These are phyloP conservation scores for Cymbidium sinense DNA, from an alignment of 106 monocot genomes.

Conservation along the genomic window DNA sequence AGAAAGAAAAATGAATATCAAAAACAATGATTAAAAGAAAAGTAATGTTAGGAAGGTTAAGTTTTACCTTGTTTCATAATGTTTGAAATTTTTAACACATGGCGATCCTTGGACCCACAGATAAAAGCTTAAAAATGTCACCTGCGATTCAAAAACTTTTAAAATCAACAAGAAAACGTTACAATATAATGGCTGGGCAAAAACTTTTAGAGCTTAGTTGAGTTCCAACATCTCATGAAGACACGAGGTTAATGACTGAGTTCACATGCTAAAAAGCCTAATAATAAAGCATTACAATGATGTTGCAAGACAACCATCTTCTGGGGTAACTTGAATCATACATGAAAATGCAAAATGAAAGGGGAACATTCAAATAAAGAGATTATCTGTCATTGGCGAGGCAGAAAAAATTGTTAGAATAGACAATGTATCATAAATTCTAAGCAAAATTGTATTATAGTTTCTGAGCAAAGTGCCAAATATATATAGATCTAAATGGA, in stretches of 20 bases:
- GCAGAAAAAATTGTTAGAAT: neutral
- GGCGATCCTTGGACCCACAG: neutral
- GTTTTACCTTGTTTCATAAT: neutral
- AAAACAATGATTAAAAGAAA: neutral
- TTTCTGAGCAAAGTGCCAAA: neutral
- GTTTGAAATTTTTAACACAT: neutral
- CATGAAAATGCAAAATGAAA: neutral
- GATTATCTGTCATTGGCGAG: neutral
- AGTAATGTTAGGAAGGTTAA: neutral
- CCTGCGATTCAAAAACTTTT: neutral
- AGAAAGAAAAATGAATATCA: neutral
- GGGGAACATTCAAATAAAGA: neutral
- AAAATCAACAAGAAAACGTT: neutral
- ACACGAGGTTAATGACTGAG: neutral
- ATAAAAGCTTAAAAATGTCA: neutral
- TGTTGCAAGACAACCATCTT: neutral
- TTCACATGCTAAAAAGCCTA: neutral
- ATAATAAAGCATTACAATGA: neutral
- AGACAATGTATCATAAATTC: neutral
- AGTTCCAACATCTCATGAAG: neutral
- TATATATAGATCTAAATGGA: neutral
- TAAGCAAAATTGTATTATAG: neutral
- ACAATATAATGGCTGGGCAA: neutral
- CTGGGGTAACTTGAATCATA: neutral
- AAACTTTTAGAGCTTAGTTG: neutral